Base-by-base conservation (phyloP, 805 yeast genomes). In the Pichia pseudocactophila region DNA sequence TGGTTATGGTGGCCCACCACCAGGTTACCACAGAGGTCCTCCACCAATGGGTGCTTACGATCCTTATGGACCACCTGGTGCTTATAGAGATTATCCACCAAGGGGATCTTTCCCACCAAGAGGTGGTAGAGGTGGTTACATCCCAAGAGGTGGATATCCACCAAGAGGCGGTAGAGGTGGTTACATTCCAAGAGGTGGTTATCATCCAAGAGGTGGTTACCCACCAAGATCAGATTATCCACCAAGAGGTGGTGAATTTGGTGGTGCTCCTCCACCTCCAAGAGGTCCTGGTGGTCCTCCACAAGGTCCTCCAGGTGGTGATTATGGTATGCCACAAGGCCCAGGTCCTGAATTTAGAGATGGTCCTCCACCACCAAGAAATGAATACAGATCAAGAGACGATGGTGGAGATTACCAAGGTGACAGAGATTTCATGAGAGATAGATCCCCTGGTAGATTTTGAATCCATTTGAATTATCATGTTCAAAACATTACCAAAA, bases 381-480 rank as follows among this genome's bases (percentile, higher is more conserved):
- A 60, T 30, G 65, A 63, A n/a, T 57, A 55, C 47, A 53, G 61
- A 45, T 53, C 58, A n/a, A 51, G 60, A 42, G 59, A 55, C 35
- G 54, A 43, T 39, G 52, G 45, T 15, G 44, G 44, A 37, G 48
- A 44, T 31, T 48, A 48, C 36, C 46, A 42, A 37, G 55, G 57
- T 57, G 68, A 78, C 45, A 68, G 73, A 53, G 78, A 71, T 39
- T 69, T 70, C 60, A 75, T 73, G 52, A 73, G 83, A 61, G 83
- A 78, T 62, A 80, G 87, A 74, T 80, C 88, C 47, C 87, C 88
- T 65, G 73, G 82, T 50, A 78, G 86, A 68, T 80, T 77, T 63
- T 76, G 66, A 65, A 31, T 33, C 12, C 6, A 36, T 3, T 22
- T 22, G 8, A 22, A 8, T 8, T 8, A 22, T 35, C 25, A 15